phyloP scores from a whole-genome alignment of 106 monocot genomes.

The Dioscorea alata region DNA sequence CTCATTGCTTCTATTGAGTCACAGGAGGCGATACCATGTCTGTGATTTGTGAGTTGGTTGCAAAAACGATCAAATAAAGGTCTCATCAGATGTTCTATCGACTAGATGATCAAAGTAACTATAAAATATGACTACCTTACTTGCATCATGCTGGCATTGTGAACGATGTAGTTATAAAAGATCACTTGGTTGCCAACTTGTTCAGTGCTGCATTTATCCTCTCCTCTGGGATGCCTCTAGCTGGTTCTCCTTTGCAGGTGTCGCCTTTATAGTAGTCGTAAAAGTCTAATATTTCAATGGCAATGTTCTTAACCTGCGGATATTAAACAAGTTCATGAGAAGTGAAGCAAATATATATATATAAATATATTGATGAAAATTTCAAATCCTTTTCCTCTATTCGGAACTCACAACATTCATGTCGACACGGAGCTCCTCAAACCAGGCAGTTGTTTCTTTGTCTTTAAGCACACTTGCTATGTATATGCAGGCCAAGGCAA shows the following conservation, averaged over 20 bases:
- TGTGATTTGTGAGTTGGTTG: too few species aligned
- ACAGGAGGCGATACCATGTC: too few species aligned
- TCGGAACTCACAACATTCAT: constrained; percentile 70
- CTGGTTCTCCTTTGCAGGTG: constrained; percentile 14
- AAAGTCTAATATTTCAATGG: constrained; percentile 95
- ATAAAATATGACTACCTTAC: too few species aligned
- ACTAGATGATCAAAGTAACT: too few species aligned
- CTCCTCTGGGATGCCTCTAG: constrained; percentile 50
- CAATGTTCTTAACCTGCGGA: constrained; percentile 87
- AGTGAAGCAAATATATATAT: neutral
- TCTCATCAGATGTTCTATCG: too few species aligned
- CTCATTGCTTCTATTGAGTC: too few species aligned
- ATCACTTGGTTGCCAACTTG: constrained; percentile 46
- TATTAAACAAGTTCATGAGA: neutral
- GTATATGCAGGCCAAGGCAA: constrained; percentile 94
- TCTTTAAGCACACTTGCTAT: constrained; percentile 90
- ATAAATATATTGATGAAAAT: too few species aligned
- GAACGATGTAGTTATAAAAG: too few species aligned
- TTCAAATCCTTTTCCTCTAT: too few species aligned
- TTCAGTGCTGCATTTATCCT: constrained; percentile 57
- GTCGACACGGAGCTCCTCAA: constrained; percentile 95
- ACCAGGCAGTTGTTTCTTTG: constrained; percentile 87
- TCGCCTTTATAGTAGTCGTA: constrained; percentile 57
- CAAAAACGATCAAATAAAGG: too few species aligned
- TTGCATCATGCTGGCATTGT: too few species aligned